These are phyloP conservation scores for Prunus padus DNA, from an alignment of 306 rosid species.

Conservation along the genomic window DNA sequence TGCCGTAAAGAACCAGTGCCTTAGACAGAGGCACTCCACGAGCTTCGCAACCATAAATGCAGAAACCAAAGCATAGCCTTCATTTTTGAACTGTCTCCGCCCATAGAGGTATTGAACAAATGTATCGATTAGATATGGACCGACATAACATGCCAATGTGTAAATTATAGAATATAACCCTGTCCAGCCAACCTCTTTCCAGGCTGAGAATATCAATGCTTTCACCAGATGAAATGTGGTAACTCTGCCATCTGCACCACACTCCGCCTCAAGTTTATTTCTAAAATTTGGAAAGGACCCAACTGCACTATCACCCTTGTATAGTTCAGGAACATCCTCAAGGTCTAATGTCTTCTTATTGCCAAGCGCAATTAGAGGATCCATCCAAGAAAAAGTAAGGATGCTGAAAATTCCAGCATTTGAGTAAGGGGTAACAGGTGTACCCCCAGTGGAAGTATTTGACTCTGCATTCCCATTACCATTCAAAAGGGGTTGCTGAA, in stretches of 20 bases:
- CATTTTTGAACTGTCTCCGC: conserved; percentile 38
- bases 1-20: conserved; percentile 62
- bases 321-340: conserved; percentile 79
- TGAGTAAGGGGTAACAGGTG: conserved; percentile 42
- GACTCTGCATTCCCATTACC: conserved; percentile 35
- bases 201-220: conserved; percentile 47
- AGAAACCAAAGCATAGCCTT: conserved; percentile 59
- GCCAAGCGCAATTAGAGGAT: conserved; percentile 59
- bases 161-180: conserved; percentile 34
- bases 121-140: conserved; percentile 73
- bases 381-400: conserved; percentile 79
- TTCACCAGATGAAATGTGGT: conserved; percentile 52
- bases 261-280: conserved; percentile 49
- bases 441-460: conserved; percentile 30
- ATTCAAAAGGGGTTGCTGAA: conserved; percentile 68
- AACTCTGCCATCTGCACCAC: conserved; percentile 36
- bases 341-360: conserved; percentile 60
- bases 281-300: conserved; percentile 46
- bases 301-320: conserved; percentile 41
- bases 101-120: conserved; percentile 76
- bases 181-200: conserved; percentile 57
- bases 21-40: conserved; percentile 57
- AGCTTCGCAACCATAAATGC: conserved; percentile 63
- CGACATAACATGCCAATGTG: conserved; percentile 66
- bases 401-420: conserved; percentile 68